Evolutionary conservation across 768 basidiomycete genomes (phyloP).

Genomic region (Psilocybe cyanescens): DNA sequence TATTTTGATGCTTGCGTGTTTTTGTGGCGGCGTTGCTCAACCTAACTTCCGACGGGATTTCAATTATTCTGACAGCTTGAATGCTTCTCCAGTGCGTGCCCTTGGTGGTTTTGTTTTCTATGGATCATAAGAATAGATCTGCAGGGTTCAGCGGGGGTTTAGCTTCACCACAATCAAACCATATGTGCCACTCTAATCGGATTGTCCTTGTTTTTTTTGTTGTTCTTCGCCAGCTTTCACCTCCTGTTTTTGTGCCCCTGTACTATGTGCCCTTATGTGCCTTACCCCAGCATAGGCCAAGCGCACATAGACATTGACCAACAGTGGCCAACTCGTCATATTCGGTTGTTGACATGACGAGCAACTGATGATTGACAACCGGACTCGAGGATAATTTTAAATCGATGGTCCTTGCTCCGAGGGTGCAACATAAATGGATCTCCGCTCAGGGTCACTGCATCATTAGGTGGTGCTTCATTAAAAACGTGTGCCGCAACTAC

Average conservation of each 20-base stretch:
- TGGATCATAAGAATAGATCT: no score
- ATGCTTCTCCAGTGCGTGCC: no score
- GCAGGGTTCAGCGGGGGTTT: no score
- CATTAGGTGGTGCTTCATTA: conserved; percentile 3
- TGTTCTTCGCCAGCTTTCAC: neutral
- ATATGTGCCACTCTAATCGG: no score
- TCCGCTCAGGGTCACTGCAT: conserved; percentile 21
- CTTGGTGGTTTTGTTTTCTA: no score
- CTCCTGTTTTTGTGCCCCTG: neutral
- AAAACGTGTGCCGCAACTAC: conserved; percentile 14
- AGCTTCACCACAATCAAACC: no score
- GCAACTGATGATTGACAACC: neutral
- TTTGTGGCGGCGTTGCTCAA: no score
- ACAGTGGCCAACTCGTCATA: neutral
- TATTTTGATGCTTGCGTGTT: no score
- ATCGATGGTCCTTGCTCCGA: neutral
- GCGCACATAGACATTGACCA: neutral
- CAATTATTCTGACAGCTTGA: no score
- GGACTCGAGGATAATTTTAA: conserved; percentile 16
- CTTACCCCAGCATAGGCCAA: neutral
- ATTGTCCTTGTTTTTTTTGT: neutral
- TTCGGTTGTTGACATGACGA: conserved; percentile 7
- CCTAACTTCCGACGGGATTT: no score
- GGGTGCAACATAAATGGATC: conserved; percentile 10
- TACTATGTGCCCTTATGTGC: no score